Conservation (phyloP, 768 basidiomycete genomes). For the Leucocoprinus sp. region DNA sequence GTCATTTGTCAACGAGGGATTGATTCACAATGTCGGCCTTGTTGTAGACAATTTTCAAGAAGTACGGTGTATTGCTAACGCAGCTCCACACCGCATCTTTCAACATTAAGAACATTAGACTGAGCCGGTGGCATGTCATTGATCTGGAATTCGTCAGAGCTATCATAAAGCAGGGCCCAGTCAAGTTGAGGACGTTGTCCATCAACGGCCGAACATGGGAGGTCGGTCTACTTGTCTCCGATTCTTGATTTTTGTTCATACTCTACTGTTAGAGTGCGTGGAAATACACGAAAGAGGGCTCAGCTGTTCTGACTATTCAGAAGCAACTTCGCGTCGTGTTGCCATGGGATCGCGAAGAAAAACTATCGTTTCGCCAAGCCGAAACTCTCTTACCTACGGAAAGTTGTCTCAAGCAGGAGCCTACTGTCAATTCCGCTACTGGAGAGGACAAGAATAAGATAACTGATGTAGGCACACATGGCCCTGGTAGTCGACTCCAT, state of each 20-base stretch:
- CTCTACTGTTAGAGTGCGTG: neutral
- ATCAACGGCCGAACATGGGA: constrained; percentile 28
- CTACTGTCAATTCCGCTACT: neutral
- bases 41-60: constrained; percentile 21
- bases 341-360: constrained; percentile 2
- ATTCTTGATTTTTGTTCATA: neutral
- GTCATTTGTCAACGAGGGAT: too few species aligned
- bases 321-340: neutral
- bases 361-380: neutral
- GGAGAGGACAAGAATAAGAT: too few species aligned
- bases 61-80: constrained; percentile 15
- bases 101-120: constrained; percentile 24
- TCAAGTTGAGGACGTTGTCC: constrained; percentile 21
- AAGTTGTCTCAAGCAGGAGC: neutral
- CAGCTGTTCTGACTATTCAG: neutral
- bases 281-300: neutral
- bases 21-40: neutral
- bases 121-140: constrained; percentile 15
- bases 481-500: too few species aligned
- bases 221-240: constrained; percentile 17
- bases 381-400: neutral
- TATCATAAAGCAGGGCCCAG: constrained; percentile 19
- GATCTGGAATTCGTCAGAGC: constrained; percentile 16
- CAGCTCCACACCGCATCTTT: constrained; percentile 26
- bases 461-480: too few species aligned